Percentiles rank a stretch among this genome's conserved stretches.
These are phyloP conservation scores for Debaryomyces fabryi DNA, from an alignment of 1,139 yeast genomes.

Conservation along the genomic window DNA sequence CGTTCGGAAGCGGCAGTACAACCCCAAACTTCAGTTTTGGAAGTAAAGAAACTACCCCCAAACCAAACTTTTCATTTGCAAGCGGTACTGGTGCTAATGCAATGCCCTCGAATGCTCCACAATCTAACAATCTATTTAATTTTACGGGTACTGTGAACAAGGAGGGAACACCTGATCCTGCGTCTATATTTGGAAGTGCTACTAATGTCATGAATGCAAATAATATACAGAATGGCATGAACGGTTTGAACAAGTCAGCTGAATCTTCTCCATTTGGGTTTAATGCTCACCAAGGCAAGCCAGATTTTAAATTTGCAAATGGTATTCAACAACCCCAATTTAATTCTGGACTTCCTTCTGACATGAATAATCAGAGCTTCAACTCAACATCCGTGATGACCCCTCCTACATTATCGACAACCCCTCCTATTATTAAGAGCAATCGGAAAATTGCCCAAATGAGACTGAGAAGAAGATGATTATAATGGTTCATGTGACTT, in stretches of 20 bases:
- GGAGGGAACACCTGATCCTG: slow-evolving; percentile 34
- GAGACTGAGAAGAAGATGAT: slow-evolving; percentile 30
- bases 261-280: slow-evolving; percentile 1
- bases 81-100: background rate
- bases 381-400: background rate
- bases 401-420: slow-evolving; percentile 14
- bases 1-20: background rate
- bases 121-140: slow-evolving; percentile 13
- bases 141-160: slow-evolving; percentile 19
- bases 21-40: slow-evolving; percentile 8
- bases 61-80: slow-evolving; percentile 3
- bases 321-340: slow-evolving; percentile 3
- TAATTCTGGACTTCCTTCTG: background rate
- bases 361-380: background rate
- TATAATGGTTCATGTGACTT: slow-evolving; percentile 1
- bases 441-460: slow-evolving; percentile 33
- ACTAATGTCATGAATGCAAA: slow-evolving; percentile 1
- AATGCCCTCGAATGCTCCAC: background rate
- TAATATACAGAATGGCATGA: slow-evolving; percentile 2
- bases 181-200: slow-evolving; percentile 23
- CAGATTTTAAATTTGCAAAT: slow-evolving; percentile 1
- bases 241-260: background rate
- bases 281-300: background rate
- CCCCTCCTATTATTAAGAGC: slow-evolving; percentile 20
- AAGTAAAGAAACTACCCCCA: background rate